Percentiles rank a stretch among this genome's conserved stretches.
phyloP scores from a whole-genome alignment of 306 rosid species.

The Castanospermum australe region DNA sequence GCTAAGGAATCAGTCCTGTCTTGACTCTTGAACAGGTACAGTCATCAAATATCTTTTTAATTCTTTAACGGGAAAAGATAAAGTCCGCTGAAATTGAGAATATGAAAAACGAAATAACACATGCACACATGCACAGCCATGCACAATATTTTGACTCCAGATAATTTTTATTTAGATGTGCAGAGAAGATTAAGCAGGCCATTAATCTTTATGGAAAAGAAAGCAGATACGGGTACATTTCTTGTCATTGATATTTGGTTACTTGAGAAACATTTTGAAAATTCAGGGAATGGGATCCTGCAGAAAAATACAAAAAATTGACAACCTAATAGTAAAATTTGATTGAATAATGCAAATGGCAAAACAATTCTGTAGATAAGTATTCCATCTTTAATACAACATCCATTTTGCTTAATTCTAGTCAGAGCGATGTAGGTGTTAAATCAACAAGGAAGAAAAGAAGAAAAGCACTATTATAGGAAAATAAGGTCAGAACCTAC shows the following conservation, averaged over 20 bases:
- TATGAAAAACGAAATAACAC: neutral
- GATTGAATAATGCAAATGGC: neutral
- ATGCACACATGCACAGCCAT: neutral
- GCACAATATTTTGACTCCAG: neutral
- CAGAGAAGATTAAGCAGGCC: neutral
- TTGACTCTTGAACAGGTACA: neutral
- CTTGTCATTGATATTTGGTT: neutral
- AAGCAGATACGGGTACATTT: neutral
- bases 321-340: neutral
- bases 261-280: neutral
- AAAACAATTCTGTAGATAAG: neutral
- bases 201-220: neutral
- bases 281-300: neutral
- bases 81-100: neutral
- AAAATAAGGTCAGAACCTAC: slow-evolving; percentile 45
- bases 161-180: neutral
- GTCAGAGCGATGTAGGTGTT: neutral
- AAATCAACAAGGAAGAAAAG: neutral
- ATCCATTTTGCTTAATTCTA: neutral
- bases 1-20: neutral
- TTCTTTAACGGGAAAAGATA: neutral
- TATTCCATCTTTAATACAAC: neutral
- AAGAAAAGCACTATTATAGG: slow-evolving; percentile 4
- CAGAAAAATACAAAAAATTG: neutral
- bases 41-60: neutral